phyloP scores from a whole-genome alignment of 345 rosid genomes.

The Erodium maritimum region DNA sequence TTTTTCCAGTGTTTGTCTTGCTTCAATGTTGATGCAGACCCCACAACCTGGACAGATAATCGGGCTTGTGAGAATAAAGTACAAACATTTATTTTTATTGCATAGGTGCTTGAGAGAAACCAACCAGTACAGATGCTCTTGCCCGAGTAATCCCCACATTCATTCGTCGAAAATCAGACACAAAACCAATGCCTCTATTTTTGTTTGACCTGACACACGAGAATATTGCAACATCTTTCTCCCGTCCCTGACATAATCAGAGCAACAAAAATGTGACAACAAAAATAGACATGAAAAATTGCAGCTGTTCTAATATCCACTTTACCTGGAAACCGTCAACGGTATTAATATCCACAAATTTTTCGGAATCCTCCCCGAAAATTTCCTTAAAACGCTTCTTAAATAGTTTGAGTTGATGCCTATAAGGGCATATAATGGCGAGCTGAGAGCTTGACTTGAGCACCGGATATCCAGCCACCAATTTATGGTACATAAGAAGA shows the following conservation, averaged over 20 bases:
- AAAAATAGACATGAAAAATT: not conserved
- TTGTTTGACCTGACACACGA: conserved; percentile 85
- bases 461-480: conserved; percentile 59
- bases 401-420: conserved; percentile 79
- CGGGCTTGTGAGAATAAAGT: not conserved
- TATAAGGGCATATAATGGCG: conserved; percentile 84
- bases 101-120: not conserved
- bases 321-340: conserved; percentile 96
- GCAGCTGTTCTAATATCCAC: not conserved
- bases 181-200: conserved; percentile 62
- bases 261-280: not conserved
- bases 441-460: conserved; percentile 82
- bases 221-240: conserved; percentile 86
- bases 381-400: conserved; percentile 64
- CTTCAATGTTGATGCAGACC: conserved; percentile 66
- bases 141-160: conserved; percentile 94
- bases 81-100: too few relatives aligned
- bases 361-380: conserved; percentile 63
- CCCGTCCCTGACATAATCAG: conserved; percentile 82
- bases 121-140: conserved; percentile 84
- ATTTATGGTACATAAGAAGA: conserved; percentile 61
- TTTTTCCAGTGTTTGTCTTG: conserved; percentile 70
- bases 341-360: conserved; percentile 73
- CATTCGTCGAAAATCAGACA: conserved; percentile 82
- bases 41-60: conserved; percentile 57